These are phyloP conservation scores for Ascochyta clinopodiicola DNA, from an alignment of 2,329 filamentous ascomycete species.

Conservation along the genomic window DNA sequence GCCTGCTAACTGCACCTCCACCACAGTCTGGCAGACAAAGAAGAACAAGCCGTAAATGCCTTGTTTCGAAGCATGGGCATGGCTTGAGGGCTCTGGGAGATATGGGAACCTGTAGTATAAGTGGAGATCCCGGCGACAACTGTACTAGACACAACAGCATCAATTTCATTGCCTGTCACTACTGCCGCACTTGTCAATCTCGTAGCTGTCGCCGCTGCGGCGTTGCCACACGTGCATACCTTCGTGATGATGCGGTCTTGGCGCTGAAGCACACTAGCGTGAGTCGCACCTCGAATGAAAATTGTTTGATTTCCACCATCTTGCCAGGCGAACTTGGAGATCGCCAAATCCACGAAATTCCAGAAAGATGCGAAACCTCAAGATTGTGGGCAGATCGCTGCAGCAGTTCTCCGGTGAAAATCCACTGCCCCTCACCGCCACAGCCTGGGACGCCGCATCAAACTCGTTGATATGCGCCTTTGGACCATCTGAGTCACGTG, in stretches of 20 bases:
- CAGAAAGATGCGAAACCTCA: conserved; percentile 80
- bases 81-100: conserved; percentile 25
- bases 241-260: conserved; percentile 21
- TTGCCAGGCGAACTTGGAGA: conserved; percentile 7
- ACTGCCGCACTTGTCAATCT: conserved; percentile 1
- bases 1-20: conserved; percentile 26
- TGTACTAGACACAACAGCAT: conserved; percentile 44
- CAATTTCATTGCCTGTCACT: conserved; percentile 46
- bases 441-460: conserved; percentile 82
- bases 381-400: conserved; percentile 72
- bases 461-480: conserved; percentile 83
- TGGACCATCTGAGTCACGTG: conserved; percentile 75
- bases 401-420: conserved; percentile 64
- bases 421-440: conserved; percentile 70
- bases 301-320: conserved; percentile 20
- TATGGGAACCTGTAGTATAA: conserved; percentile 43
- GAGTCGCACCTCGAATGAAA: conserved; percentile 23
- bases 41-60: conserved; percentile 59
- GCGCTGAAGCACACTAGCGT: conserved; percentile 13
- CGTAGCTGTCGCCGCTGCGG: conserved; percentile 6
- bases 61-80: conserved; percentile 17
- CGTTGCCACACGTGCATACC: conserved; percentile 10
- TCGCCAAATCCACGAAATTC: conserved; percentile 10
- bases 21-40: conserved; percentile 70
- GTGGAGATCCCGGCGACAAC: conserved; percentile 32